Evolutionary conservation across 2,329 filamentous ascomycete species (phyloP).

Genomic region (Talaromyces atroroseus): DNA sequence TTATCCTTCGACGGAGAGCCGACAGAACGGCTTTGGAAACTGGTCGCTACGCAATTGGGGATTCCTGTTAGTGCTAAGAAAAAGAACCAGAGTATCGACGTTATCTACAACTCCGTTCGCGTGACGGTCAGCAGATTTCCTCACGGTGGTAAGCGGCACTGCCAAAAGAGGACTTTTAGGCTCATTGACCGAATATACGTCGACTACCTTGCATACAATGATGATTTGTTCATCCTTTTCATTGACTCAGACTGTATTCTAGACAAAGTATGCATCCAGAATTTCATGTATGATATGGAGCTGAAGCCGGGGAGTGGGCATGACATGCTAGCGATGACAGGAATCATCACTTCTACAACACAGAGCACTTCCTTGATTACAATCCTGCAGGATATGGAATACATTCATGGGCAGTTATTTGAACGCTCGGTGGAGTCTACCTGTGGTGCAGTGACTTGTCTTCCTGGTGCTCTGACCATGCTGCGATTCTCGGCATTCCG

Average conservation of each 20-base stretch:
- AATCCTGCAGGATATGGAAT: conserved; percentile 94
- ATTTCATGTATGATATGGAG: conserved; percentile 99
- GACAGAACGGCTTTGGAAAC: conserved; percentile 82
- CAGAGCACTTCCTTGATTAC: conserved; percentile 84
- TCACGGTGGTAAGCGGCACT: conserved; percentile 89
- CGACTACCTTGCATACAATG: conserved; percentile 77
- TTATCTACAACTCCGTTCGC: conserved; percentile 73
- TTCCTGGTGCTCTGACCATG: conserved; percentile 93
- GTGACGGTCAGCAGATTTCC: conserved; percentile 89
- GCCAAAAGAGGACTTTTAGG: conserved; percentile 87
- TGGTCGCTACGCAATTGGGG: conserved; percentile 77
- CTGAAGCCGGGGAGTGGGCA: conserved; percentile 84
- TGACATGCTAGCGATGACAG: conserved; percentile 96
- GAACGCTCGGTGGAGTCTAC: conserved; percentile 93
- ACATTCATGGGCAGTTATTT: conserved; percentile 93
- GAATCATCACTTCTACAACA: conserved; percentile 92
- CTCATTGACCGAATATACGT: conserved; percentile 90
- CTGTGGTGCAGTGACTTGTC: conserved; percentile 87
- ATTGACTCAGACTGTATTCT: conserved; percentile 97
- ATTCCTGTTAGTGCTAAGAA: conserved; percentile 62
- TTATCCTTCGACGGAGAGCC: conserved; percentile 89
- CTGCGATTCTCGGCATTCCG: conserved; percentile 93
- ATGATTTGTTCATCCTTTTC: conserved; percentile 92
- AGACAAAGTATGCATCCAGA: conserved; percentile 85
- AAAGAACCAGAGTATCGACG: conserved; percentile 71